Base-by-base conservation (phyloP, 202 grass and related monocot genomes). In the Setaria italica region DNA sequence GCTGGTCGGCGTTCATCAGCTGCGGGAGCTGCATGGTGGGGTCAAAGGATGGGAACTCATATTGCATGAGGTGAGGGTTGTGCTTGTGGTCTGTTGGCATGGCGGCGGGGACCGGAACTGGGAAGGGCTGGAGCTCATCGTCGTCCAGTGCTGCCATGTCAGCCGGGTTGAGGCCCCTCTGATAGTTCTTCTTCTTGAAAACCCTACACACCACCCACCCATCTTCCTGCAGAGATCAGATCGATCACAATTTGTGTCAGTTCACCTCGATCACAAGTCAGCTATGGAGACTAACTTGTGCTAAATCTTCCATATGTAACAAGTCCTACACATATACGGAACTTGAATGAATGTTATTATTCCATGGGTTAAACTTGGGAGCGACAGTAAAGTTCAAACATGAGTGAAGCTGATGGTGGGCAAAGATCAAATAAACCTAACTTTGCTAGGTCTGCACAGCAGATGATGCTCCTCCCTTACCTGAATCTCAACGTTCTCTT, bases 181-280 rank as follows among this genome's bases (percentile, higher is more conserved):
- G 90, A 51, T 90, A 83, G 74, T 43, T 92, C 84, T 94, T 98
- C 91, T 98, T 98, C 75, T 92, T 91, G 93, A 92, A 98, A 78
- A 95, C 89, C 80, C 89, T 93, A 88, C 95, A 98, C 48, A 98
- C 93, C 34, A 98, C 93, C 95, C 95, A 98, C 74, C 93, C 95
- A 79, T 98, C 95, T 62, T 95, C 95, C 90, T 95, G 84, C 73
- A 90, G 43, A 89, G 43, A 89, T 49, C 45, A 84, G 17, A 35
- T 11, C 10, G 17, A 35, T 19, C 10, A 55, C 32, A 0, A 43
- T 56, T 49, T 39, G 29, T 39, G 68, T 62, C 19, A 62, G n/a
- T 49, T 41, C 50, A 4, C 19, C 2, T 4, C 25, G 25, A 25
- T 25, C 37, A 53, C 3, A 19, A 12, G 35, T 21, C 17, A 8